Conservation (phyloP, 176 grass and related monocot species). For the Calamus simplicifolius region DNA sequence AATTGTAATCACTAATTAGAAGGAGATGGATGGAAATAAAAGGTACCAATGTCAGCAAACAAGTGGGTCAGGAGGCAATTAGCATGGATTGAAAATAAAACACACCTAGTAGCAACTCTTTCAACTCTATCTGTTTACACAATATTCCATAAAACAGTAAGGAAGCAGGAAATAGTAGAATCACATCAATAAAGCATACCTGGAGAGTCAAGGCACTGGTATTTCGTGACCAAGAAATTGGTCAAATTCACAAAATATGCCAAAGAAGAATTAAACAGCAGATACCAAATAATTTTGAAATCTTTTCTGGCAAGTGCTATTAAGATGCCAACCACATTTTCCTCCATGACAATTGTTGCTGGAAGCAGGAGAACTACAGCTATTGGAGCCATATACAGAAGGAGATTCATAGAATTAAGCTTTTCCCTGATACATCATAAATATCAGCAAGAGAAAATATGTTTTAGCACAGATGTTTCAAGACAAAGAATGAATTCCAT, state of each 20-base stretch:
- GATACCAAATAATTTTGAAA: slow-evolving; percentile 43
- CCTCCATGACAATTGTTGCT: slow-evolving; percentile 49
- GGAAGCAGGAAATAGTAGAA: not conserved
- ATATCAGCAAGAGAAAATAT: too few relatives aligned
- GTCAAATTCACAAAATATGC: slow-evolving; percentile 72
- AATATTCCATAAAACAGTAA: not conserved
- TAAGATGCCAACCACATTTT: slow-evolving; percentile 20
- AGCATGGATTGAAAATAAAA: too few relatives aligned
- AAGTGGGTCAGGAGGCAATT: too few relatives aligned
- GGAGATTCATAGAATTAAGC: slow-evolving; percentile 71
- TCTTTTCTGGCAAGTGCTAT: slow-evolving; percentile 30
- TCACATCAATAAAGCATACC: slow-evolving; percentile 14
- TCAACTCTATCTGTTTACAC: too few relatives aligned
- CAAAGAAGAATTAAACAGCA: slow-evolving; percentile 53
- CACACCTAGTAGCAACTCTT: too few relatives aligned
- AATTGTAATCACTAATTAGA: too few relatives aligned
- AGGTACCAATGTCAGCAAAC: too few relatives aligned
- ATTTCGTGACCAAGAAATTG: slow-evolving; percentile 78
- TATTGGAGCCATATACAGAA: slow-evolving; percentile 72
- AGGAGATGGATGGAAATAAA: too few relatives aligned
- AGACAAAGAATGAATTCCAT: not conserved
- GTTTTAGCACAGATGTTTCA: too few relatives aligned
- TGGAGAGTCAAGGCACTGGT: slow-evolving; percentile 71
- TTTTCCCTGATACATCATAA: slow-evolving; percentile 44
- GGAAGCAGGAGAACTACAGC: slow-evolving; percentile 48